Evolutionary conservation across 2,329 filamentous ascomycete genomes (phyloP).

Genomic region (Claviceps humidiphila): DNA sequence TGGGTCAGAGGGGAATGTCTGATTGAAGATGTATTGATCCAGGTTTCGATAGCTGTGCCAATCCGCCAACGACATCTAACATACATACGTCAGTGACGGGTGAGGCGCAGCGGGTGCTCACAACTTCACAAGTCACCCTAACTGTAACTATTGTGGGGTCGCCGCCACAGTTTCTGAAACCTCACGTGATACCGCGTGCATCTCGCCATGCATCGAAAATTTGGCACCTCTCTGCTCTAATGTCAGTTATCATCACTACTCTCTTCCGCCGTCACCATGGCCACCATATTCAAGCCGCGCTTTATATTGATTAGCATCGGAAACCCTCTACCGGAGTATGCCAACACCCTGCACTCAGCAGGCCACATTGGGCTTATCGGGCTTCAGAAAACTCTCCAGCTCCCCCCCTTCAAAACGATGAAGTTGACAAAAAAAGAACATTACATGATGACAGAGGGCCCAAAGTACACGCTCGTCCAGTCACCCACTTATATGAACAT

Average conservation of each 20-base stretch:
- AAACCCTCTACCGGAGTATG: conserved; percentile 60
- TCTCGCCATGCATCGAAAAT: background rate
- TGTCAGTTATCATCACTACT: background rate
- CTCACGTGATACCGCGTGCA: conserved; percentile 19
- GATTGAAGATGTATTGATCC: conserved; percentile 1
- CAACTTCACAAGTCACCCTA: background rate
- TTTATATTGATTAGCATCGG: conserved; percentile 80
- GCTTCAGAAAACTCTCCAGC: conserved; percentile 32
- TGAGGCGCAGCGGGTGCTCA: conserved; percentile 5
- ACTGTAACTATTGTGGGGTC: background rate
- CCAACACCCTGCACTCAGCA: conserved; percentile 69
- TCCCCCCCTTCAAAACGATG: conserved; percentile 35
- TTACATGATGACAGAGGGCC: conserved; percentile 32
- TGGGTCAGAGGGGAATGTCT: background rate
- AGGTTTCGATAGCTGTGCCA: conserved; percentile 20
- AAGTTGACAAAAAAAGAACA: conserved; percentile 35
- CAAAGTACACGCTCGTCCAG: conserved; percentile 56
- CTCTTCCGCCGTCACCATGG: background rate
- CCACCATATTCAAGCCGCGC: conserved; percentile 27
- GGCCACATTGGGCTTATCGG: conserved; percentile 65
- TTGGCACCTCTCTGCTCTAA: background rate
- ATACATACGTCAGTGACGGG: conserved; percentile 12
- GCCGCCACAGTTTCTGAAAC: conserved; percentile 4
- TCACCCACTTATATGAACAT: conserved; percentile 75
- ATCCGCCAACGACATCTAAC: conserved; percentile 9